Evolutionary conservation across 257 asterid genomes (phyloP).

Genomic region (Gynochthodes officinalis): DNA sequence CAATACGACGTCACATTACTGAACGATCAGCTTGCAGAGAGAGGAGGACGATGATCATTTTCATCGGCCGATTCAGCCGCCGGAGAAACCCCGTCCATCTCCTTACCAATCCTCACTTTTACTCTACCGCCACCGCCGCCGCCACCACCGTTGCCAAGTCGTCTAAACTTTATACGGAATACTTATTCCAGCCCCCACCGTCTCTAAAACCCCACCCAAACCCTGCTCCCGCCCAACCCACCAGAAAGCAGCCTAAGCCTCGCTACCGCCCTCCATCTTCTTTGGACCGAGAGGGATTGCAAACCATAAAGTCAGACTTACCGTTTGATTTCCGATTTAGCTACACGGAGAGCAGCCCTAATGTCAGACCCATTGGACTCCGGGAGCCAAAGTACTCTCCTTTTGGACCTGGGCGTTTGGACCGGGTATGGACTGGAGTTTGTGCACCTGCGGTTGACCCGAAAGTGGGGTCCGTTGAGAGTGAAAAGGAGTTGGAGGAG

Average conservation of each 20-base stretch:
- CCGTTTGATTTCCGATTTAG: conserved; percentile 97
- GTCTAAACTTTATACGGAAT: conserved; percentile 60
- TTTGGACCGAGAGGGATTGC: conserved; percentile 39
- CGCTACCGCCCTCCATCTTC: conserved; percentile 90
- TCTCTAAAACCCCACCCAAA: conserved; percentile 46
- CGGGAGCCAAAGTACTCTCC: conserved; percentile 96
- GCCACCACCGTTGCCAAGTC: conserved; percentile 24
- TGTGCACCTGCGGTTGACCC: conserved; percentile 94
- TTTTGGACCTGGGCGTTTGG: conserved; percentile 78
- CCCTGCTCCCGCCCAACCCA: conserved; percentile 20
- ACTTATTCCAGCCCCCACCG: conserved; percentile 64
- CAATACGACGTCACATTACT: too few species aligned
- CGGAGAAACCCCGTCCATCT: conserved; percentile 30
- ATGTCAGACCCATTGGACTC: conserved; percentile 76
- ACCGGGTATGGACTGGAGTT: conserved; percentile 87
- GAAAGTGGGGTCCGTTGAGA: conserved; percentile 45
- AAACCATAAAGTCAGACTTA: conserved; percentile 50
- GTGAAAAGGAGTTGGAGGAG: conserved; percentile 64
- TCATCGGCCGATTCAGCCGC: conserved; percentile 36
- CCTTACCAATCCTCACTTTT: conserved; percentile 29
- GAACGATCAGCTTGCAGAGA: too few species aligned
- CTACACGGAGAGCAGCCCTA: conserved; percentile 78
- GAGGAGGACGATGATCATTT: conserved; percentile 6
- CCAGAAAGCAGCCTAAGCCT: conserved; percentile 41
- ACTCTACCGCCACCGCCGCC: conserved; percentile 28